phyloP scores from a whole-genome alignment of 73 alveolate genomes.

The Tetrahymena borealis region DNA sequence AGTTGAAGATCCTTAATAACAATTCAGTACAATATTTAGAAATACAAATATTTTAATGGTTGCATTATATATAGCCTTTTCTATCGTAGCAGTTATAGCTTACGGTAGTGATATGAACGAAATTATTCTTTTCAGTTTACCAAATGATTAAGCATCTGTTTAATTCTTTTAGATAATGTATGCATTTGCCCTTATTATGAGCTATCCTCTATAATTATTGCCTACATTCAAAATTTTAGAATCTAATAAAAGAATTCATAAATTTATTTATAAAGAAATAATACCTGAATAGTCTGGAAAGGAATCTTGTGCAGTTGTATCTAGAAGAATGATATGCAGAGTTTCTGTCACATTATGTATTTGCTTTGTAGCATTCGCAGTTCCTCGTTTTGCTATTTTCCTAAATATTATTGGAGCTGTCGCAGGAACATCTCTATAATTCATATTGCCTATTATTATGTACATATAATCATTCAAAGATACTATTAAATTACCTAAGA shows the following conservation, averaged over 20 bases:
- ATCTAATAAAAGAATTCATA: neutral
- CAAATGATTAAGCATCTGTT: neutral
- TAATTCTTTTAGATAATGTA: slow-evolving; percentile 7
- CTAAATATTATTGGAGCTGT: slow-evolving; percentile 25
- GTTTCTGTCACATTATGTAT: slow-evolving; percentile 5
- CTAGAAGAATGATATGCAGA: neutral
- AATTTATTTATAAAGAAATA: neutral
- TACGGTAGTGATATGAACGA: slow-evolving; percentile 13
- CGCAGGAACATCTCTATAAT: slow-evolving; percentile 23
- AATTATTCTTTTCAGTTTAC: slow-evolving; percentile 21
- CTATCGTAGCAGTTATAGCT: slow-evolving; percentile 13
- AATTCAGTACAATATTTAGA: slow-evolving; percentile 13
- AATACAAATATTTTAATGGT: slow-evolving; percentile 13
- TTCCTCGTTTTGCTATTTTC: slow-evolving; percentile 34
- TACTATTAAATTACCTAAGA: neutral
- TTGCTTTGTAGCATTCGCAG: slow-evolving; percentile 1
- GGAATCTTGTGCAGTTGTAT: neutral
- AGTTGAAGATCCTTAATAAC: neutral
- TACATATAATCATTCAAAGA: neutral
- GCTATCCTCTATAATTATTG: slow-evolving; percentile 19
- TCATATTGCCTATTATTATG: slow-evolving; percentile 1
- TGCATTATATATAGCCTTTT: neutral
- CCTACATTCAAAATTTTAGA: slow-evolving; percentile 30
- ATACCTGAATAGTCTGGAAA: neutral
- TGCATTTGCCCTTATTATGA: slow-evolving; percentile 31